Evolutionary conservation across 345 rosid genomes (phyloP), one percentile per base, ranked within the genome.

Genomic region (Punica granatum): DNA sequence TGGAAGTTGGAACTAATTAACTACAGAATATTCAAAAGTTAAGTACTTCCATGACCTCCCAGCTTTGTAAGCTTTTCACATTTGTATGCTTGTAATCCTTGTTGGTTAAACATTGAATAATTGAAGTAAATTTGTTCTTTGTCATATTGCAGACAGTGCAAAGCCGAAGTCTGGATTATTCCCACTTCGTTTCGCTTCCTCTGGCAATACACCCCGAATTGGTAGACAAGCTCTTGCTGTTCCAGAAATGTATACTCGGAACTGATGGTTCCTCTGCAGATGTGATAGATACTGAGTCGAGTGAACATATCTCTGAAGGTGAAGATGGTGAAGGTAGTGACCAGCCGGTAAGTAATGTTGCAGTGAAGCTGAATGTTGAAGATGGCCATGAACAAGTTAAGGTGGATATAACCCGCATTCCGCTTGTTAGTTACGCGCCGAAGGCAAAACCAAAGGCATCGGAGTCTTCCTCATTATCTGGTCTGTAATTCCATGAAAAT

Each of bases 161-260:
- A 62, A 83, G 92, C 75, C 88, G 78, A 35, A 79, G 61, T 70
- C 85, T 94, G 3, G 84, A 88, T 19, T 94, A 89, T 74, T 91
- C 99, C 16, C 97, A 91, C 79, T 91, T 94, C 53, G 75, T 91
- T 69, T 89, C 97, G 44, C 95, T 94, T 75, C 99, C 98, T 63
- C 66, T 91, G 81, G 99, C 93, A 35, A 73, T 86, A 84, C 80
- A 94, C 72, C 86, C 89, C 12, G 88, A 72, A 76, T 75, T 94
- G 82, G 90, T 89, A 65, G 87, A 75, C 39, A 94, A 86, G 82
- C 95, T 91, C 44, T 56, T 84, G 75, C 70, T 72, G 60, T 89
- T 94, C 77, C 96, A 88, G 84, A 88, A 86, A 63, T 67, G 79
- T 64, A 78, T 89, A 67, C 76, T 94, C 72, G 87, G 79, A 66